Conservation (phyloP, 108 stramenopile genomes). For the Epithemia pelagica region DNA sequence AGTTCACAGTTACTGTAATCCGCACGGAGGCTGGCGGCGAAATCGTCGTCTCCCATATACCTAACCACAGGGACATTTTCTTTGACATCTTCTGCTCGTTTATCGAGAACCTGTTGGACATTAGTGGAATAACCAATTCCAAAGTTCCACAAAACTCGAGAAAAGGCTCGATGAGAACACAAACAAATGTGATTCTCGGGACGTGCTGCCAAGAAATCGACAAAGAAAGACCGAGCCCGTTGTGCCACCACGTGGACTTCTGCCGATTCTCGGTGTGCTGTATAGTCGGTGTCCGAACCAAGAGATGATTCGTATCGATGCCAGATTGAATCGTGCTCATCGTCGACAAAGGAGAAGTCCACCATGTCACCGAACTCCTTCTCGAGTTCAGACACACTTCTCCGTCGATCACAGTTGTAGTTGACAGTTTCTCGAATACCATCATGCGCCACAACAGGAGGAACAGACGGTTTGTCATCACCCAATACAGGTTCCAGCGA, state of each 20-base stretch:
- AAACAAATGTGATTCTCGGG: constrained; percentile 35
- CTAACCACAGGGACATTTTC: constrained; percentile 4
- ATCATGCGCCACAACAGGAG: constrained; percentile 40
- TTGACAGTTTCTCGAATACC: constrained; percentile 60
- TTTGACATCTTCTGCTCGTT: neutral
- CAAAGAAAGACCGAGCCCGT: constrained; percentile 30
- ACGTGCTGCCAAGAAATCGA: constrained; percentile 18
- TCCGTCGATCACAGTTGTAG: constrained; percentile 58
- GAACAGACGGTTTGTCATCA: constrained; percentile 1
- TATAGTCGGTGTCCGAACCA: constrained; percentile 14
- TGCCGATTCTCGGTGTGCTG: constrained; percentile 33
- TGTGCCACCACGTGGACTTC: constrained; percentile 37
- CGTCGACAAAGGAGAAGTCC: constrained; percentile 12
- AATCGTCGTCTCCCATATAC: constrained; percentile 13
- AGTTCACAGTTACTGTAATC: constrained; percentile 53
- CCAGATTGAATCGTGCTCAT: constrained; percentile 36
- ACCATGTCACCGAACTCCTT: constrained; percentile 31
- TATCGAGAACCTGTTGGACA: neutral
- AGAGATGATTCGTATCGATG: constrained; percentile 21
- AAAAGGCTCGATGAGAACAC: constrained; percentile 51
- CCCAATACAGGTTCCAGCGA: constrained; percentile 20
- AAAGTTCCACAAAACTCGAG: constrained; percentile 44
- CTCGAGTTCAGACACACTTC: constrained; percentile 32
- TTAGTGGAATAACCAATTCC: constrained; percentile 27
- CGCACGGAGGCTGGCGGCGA: constrained; percentile 31